Base-by-base conservation (phyloP, 441 rosid genomes). In the Syzygium syzygioides region DNA sequence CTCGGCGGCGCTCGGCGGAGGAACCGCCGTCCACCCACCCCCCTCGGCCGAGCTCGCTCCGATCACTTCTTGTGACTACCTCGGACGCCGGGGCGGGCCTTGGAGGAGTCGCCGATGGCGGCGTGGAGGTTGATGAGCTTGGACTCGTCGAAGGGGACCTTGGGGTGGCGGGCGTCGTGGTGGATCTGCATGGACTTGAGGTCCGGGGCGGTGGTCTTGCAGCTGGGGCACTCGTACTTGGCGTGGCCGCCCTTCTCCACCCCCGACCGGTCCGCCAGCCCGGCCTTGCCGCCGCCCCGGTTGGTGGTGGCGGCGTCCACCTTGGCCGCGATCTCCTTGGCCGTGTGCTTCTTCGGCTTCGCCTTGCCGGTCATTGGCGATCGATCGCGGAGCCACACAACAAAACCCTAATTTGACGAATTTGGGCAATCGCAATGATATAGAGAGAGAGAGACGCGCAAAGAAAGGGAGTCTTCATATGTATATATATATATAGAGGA, bases 281-380 rank as follows among this genome's bases (percentile, higher is more conserved):
- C 99, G 3, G 98, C 99, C 91, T 90, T 96, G 17, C 99, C 99
- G 62, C 99, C 99, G 55, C 99, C 99, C 20, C 99, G 91, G 90
- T 95, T 97, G 45, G 99, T 97, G 64, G 94, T 89, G 62, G 99
- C 99, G 2, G 98, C 99, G 88, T 98, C 99, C 59, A 93, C 86
- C 88, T 97, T 98, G 23, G 97, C 90, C 4, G 94, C 93, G 89
- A 98, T 92, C 93, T 97, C 99, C 93, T 98, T 98, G 54, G 99
- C 99, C 28, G 99, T 98, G 92, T 98, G 99, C 99, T 98, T 98
- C 98, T 97, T 98, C 28, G 99, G 99, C 98, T 98, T 98, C 66
- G 99, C 99, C 91, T 97, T 98, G 30, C 99, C 99, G 2, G 99
- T 98, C 99, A 98, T 85, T 96, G 87, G 48, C 86, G 79, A 85